These are phyloP conservation scores for Rhodotorula sp. DNA, from an alignment of 1,284 basidiomycete genomes.

Conservation along the genomic window DNA sequence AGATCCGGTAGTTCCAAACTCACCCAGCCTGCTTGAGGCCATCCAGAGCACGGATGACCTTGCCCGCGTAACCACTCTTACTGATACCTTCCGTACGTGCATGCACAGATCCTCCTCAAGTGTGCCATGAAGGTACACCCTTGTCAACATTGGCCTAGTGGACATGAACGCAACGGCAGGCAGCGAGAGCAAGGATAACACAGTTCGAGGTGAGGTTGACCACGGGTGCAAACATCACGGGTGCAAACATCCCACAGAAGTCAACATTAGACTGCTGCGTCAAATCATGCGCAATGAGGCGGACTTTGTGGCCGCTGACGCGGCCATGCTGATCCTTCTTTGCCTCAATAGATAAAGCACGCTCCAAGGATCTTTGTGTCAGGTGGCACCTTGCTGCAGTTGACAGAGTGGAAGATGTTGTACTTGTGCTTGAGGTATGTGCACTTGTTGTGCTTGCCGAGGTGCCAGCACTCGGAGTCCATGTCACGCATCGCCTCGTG, in stretches of 20 bases:
- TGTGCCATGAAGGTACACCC: conserved; percentile 52
- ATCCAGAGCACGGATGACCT: conserved; percentile 45
- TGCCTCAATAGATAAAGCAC: conserved; percentile 52
- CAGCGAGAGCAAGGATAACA: conserved; percentile 50
- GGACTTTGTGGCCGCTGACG: conserved; percentile 49
- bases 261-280: conserved; percentile 52
- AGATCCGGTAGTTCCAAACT: conserved; percentile 48
- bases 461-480: not conserved
- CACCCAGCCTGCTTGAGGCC: conserved; percentile 52
- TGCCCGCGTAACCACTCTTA: not conserved
- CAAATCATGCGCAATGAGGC: conserved; percentile 54
- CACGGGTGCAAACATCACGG: conserved; percentile 48
- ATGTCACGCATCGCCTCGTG: not conserved
- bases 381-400: conserved; percentile 26
- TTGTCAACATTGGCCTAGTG: conserved; percentile 54
- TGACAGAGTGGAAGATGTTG: not conserved
- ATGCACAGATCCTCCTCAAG: conserved; percentile 53
- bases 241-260: too few relatives aligned
- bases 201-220: conserved; percentile 49
- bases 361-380: conserved; percentile 41
- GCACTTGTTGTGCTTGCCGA: not conserved
- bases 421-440: not conserved
- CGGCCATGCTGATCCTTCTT: conserved; percentile 49
- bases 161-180: conserved; percentile 47
- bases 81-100: conserved; percentile 45